Base-by-base conservation (phyloP, 768 basidiomycete genomes). In the Lentinula guzmanii region DNA sequence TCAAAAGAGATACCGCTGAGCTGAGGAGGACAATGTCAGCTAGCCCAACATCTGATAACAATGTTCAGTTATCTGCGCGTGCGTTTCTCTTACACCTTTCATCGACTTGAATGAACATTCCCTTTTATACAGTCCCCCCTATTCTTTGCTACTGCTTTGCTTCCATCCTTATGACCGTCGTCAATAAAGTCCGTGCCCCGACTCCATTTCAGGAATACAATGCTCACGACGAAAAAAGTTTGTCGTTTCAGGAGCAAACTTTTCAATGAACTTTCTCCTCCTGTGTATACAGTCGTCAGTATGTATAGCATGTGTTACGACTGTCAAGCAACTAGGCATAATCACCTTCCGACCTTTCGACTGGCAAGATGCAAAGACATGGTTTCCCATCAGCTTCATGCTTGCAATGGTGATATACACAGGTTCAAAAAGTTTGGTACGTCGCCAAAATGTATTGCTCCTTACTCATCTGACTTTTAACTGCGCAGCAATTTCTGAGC, bases 341-440 rank as follows among this genome's bases (percentile, higher is more conserved):
- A 92, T 96, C 66, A 86, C 87, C 11, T 93, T 98, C 77, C 84
- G 95, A 59, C 80, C 85, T 64, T 95, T 95, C 68, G 87, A 93
- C 72, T 72, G 76, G 65, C 79, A 86, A 66, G 94, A 97, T 68
- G 95, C 94, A 33, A 94, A 89, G 71, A 77, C 80, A 50, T 99
- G 97, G 97, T 92, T 95, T 73, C 95, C 95, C 13, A 90, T 99
- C 69, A 95, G 93, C 66, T 87, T 89, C 66, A 76, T 95, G 65
- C 86, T 98, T 48, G 97, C 98, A 53, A 82, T 81, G 57, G 96
- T 98, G 52, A 98, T 99, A 69, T 99, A 99, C 72, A 98, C 97
- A 0, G 97, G 97, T 3, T 95, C 93, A 24, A 99, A 99, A 75
- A 93, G 92, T 71, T 78, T 99, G 72, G 96, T 95, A 65, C 74